These are phyloP conservation scores for Entophlyctis luteolus DNA, from an alignment of 192 early-diverging fungal genomes.

Conservation along the genomic window DNA sequence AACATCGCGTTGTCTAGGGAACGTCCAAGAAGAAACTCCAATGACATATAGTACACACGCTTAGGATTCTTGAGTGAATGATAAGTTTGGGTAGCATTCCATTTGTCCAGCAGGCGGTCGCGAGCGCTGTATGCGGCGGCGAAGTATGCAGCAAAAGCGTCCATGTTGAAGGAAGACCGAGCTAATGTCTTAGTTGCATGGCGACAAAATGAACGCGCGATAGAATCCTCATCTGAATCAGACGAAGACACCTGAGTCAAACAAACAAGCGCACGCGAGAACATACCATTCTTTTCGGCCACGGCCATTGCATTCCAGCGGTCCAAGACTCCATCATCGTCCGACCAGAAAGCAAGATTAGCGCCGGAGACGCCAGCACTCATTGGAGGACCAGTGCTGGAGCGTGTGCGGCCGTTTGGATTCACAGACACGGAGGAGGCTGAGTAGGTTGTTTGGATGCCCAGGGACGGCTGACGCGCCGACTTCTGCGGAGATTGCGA, in stretches of 20 bases:
- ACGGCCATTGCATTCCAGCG: conserved; percentile 27
- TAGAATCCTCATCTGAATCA: conserved; percentile 61
- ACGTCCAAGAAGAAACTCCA: conserved; percentile 95
- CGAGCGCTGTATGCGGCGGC: conserved; percentile 87
- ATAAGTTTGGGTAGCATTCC: conserved; percentile 92
- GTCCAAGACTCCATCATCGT: conserved; percentile 18
- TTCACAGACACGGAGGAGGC: neutral
- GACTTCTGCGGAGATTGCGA: neutral
- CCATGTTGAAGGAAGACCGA: conserved; percentile 83
- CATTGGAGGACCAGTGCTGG: conserved; percentile 6
- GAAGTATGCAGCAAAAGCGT: conserved; percentile 89
- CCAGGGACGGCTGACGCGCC: too few species aligned
- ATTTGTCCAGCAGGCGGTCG: conserved; percentile 85
- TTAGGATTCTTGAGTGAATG: conserved; percentile 79
- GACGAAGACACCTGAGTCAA: neutral
- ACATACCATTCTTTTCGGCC: conserved; percentile 31
- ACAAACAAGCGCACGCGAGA: neutral
- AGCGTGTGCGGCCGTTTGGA: conserved; percentile 12
- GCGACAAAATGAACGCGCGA: conserved; percentile 82
- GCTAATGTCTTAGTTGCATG: conserved; percentile 89
- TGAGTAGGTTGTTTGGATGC: neutral
- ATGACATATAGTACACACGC: conserved; percentile 94
- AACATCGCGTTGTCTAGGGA: conserved; percentile 97
- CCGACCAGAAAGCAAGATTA: neutral
- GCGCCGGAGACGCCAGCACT: neutral